Base-by-base conservation (phyloP, 1,284 basidiomycete species). In the Boletellus deceptivus region DNA sequence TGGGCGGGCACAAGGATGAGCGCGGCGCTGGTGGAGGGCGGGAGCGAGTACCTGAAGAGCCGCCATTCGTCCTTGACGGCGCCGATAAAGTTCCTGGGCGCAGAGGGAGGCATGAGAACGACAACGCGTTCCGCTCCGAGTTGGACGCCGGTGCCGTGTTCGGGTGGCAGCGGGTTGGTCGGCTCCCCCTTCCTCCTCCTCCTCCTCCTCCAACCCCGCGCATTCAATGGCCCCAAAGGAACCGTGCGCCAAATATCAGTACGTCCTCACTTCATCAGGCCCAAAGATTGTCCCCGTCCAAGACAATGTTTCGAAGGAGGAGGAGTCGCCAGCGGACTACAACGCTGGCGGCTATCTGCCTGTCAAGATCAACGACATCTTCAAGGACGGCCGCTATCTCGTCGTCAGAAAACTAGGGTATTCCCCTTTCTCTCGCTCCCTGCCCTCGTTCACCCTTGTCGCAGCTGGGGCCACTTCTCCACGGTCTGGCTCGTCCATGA, bases 391-490 rank as follows among this genome's bases (percentile, higher is more conserved):
- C 50, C 79, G 90, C 46, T 95, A 95, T 68, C 73, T 80, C 43
- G 83, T 93, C 50, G 75, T 92, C 36, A 76, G 92, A 56, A 95
- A 95, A 70, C 79, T 95, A 24, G 93, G 92, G 77, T 89, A 60
- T 50, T 77, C 71, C 27, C 46, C 38, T 31, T 47, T 37, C 40
- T 44, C 45, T 40, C 53, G 52, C 29, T 31, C 29, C 29, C 29
- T 11, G 13, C 29, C 29, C 11, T 56, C 49, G 61, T 57, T 62
- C 50, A 71, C 67, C 52, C 55, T 6, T 22, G 5, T 55, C 50
- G 27, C 47, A 89, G 86, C 52, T 95, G 92, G 92, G 92, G 92
- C 44, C 91, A 94, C 72, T 95, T 95, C 69, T 89, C 87, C 2
- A 89, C 89, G 38, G 89, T 91, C 46, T 91, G 88, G 88, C 82